These are phyloP conservation scores for Geopyxis carbonaria DNA, from an alignment of 495 filamentous ascomycete genomes.

Conservation along the genomic window DNA sequence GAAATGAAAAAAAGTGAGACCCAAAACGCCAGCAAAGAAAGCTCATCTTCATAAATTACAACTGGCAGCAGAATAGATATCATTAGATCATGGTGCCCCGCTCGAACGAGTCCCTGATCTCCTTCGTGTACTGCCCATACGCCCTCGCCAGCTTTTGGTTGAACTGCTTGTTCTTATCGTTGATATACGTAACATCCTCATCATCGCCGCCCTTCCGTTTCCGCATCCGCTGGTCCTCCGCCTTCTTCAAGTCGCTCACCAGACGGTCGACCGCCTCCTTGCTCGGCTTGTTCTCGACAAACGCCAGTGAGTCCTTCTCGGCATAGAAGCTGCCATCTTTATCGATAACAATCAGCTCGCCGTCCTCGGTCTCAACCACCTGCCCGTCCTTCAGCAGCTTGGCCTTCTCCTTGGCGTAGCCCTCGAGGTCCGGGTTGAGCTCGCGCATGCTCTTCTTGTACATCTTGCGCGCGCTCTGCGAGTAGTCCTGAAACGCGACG, in stretches of 20 bases:
- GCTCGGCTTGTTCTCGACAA: slow-evolving; percentile 71
- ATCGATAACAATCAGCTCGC: slow-evolving; percentile 86
- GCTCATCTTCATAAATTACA: no score
- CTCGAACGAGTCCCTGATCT: slow-evolving; percentile 96
- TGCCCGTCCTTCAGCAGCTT: slow-evolving; percentile 76
- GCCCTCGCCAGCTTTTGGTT: slow-evolving; percentile 91
- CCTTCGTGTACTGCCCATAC: slow-evolving; percentile 96
- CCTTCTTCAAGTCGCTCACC: slow-evolving; percentile 71
- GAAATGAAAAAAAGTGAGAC: not conserved
- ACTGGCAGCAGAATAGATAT: not conserved
- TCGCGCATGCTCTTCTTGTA: slow-evolving; percentile 82
- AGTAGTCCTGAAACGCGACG: slow-evolving; percentile 81
- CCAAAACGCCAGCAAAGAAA: not conserved
- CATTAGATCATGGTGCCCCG: slow-evolving; percentile 72
- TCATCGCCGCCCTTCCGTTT: slow-evolving; percentile 64
- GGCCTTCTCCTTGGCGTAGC: slow-evolving; percentile 71
- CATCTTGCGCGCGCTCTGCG: slow-evolving; percentile 67
- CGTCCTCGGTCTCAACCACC: slow-evolving; percentile 84
- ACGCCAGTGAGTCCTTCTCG: slow-evolving; percentile 62
- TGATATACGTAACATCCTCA: slow-evolving; percentile 92
- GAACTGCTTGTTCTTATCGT: slow-evolving; percentile 99
- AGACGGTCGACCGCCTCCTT: slow-evolving; percentile 80
- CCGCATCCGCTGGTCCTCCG: slow-evolving; percentile 69
- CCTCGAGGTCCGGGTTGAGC: slow-evolving; percentile 52
- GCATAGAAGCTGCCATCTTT: slow-evolving; percentile 79